A percentile compares a stretch with the other conserved stretches of the same genome.
Conservation (phyloP, 2,329 filamentous ascomycete genomes). For the Talaromyces funiculosus region DNA sequence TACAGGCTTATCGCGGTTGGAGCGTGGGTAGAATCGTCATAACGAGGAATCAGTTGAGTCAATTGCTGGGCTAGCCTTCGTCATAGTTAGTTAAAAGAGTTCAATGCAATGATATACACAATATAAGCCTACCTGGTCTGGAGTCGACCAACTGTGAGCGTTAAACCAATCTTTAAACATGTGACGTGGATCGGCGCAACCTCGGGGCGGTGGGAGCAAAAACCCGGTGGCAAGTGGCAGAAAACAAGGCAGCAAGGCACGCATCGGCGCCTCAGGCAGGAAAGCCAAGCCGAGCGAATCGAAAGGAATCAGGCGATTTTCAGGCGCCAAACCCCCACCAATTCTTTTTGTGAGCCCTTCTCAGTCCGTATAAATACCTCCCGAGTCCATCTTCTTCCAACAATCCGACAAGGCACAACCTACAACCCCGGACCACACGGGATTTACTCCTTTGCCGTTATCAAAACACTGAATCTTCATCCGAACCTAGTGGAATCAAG, state of each 20-base stretch:
- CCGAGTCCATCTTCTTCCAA: slow-evolving; percentile 17
- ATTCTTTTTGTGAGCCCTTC: slow-evolving; percentile 6
- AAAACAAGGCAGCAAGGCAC: slow-evolving; percentile 7
- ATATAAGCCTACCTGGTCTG: background rate
- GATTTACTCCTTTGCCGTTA: background rate
- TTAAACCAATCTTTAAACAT: too few species aligned
- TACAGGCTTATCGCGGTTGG: background rate
- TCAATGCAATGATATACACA: background rate
- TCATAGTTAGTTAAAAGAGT: background rate
- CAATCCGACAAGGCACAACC: slow-evolving; percentile 17
- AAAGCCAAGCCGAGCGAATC: slow-evolving; percentile 13
- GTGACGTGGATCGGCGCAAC: slow-evolving; percentile 3
- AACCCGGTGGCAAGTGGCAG: background rate
- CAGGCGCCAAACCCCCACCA: slow-evolving; percentile 11
- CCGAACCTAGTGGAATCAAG: background rate
- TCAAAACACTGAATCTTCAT: background rate
- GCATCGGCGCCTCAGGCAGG: slow-evolving; percentile 19
- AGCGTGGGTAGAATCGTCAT: background rate
- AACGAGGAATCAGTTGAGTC: background rate
- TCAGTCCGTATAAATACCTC: slow-evolving; percentile 18
- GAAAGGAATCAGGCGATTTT: slow-evolving; percentile 15
- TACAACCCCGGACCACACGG: background rate
- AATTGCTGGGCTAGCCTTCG: background rate
- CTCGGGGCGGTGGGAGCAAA: slow-evolving; percentile 6
- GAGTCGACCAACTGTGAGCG: background rate